phyloP scores from a whole-genome alignment of 202 grass and related monocot species.

The Cymbopogon flexuosus region DNA sequence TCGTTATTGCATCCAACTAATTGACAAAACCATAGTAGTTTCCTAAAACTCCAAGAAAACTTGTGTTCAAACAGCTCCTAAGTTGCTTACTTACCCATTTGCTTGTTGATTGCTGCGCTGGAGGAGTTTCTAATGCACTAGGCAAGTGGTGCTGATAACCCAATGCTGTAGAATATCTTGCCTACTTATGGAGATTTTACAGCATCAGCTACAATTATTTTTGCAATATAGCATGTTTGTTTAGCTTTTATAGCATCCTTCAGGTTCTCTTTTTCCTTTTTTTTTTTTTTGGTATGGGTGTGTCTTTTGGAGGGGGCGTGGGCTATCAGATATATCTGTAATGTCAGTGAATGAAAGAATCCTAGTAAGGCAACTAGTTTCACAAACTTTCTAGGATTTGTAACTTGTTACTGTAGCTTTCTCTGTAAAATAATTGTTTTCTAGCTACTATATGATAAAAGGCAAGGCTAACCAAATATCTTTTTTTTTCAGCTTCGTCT shows the following conservation, averaged over 20 bases:
- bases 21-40: too few species aligned
- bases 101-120: not conserved
- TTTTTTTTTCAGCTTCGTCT: conserved; percentile 25
- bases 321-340: not conserved
- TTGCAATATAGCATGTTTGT: not conserved
- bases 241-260: not conserved
- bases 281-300: not conserved
- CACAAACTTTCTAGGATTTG: not conserved
- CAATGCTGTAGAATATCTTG: not conserved
- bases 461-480: not conserved
- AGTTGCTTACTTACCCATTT: not conserved
- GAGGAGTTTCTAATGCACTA: not conserved
- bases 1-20: not conserved
- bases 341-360: not conserved
- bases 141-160: not conserved
- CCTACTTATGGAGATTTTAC: not conserved
- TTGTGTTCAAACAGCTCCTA: not conserved
- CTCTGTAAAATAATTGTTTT: not conserved
- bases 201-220: not conserved
- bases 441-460: not conserved
- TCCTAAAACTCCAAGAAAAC: not conserved
- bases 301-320: not conserved
- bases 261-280: not conserved
- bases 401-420: not conserved
- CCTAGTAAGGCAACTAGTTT: not conserved